phyloP scores from a whole-genome alignment of 1,284 basidiomycete species.

The Taiwanofungus camphoratus region DNA sequence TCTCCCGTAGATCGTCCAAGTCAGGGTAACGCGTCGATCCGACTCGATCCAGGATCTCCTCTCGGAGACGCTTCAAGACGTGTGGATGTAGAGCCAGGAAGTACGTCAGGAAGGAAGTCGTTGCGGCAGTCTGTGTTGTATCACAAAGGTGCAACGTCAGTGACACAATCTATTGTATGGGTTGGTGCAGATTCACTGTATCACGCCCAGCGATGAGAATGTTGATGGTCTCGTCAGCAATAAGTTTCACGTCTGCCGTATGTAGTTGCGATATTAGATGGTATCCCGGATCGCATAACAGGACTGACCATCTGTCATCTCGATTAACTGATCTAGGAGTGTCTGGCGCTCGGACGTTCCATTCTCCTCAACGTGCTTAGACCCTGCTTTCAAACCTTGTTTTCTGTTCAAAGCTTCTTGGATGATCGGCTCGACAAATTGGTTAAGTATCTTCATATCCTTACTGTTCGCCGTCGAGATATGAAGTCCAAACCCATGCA shows the following conservation, averaged over 20 bases:
- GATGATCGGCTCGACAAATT: constrained; percentile 36
- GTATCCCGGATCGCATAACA: not conserved
- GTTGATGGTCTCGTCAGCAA: constrained; percentile 32
- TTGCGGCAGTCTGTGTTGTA: constrained; percentile 26
- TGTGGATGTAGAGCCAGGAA: constrained; percentile 33
- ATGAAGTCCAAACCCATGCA: not conserved
- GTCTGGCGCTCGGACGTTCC: constrained; percentile 19
- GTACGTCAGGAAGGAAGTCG: constrained; percentile 34
- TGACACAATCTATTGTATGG: not conserved
- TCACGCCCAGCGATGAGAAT: constrained; percentile 33
- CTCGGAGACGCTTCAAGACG: constrained; percentile 28
- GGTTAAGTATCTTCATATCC: constrained; percentile 27
- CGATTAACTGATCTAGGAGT: constrained; percentile 31
- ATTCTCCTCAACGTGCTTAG: not conserved
- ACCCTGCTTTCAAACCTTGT: not conserved
- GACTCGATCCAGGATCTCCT: constrained; percentile 31
- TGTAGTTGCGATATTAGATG: not conserved
- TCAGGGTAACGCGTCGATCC: constrained; percentile 28
- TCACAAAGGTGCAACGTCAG: not conserved
- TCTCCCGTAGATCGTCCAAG: constrained; percentile 30
- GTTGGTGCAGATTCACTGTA: constrained; percentile 22
- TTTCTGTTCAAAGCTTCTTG: constrained; percentile 27
- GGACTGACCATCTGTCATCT: constrained; percentile 17
- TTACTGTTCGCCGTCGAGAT: constrained; percentile 5
- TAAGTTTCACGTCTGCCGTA: constrained; percentile 9